phyloP scores from a whole-genome alignment of 2,329 filamentous ascomycete species.

The Balansia obtecta region DNA sequence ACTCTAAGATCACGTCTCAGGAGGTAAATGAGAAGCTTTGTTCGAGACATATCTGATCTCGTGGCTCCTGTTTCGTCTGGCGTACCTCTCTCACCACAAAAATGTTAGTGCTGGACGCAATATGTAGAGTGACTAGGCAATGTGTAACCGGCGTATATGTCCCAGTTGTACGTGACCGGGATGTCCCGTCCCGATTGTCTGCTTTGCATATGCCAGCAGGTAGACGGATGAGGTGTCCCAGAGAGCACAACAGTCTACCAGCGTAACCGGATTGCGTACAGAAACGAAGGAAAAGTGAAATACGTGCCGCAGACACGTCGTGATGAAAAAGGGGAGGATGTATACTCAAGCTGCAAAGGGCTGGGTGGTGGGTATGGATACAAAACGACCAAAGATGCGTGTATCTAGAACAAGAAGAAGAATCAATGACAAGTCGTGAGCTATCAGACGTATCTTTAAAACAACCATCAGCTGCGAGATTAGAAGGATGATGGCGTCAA shows the following conservation, averaged over 20 bases:
- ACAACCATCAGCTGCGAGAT: background rate
- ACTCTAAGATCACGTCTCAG: slow-evolving; percentile 62
- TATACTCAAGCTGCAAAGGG: background rate
- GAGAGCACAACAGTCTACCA: too few relatives aligned
- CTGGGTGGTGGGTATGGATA: background rate
- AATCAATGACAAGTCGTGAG: slow-evolving; percentile 2
- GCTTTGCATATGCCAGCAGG: background rate
- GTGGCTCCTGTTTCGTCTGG: background rate
- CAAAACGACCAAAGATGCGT: slow-evolving; percentile 2
- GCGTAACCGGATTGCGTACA: too few relatives aligned
- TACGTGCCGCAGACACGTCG: background rate
- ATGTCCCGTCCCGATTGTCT: background rate
- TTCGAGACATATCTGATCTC: slow-evolving; percentile 17
- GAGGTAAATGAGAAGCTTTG: slow-evolving; percentile 54
- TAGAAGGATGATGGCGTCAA: background rate
- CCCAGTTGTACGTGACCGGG: background rate
- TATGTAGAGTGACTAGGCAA: too few relatives aligned
- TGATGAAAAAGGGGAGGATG: background rate
- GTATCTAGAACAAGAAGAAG: background rate
- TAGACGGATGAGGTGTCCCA: background rate
- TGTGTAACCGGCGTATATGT: background rate
- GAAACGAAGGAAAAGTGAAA: background rate
- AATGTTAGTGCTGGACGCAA: too few relatives aligned
- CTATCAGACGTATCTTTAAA: background rate
- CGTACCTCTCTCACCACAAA: too few relatives aligned